Evolutionary conservation across 75 land plant genomes (phyloP), one percentile per base, ranked within the genome.

Genomic region (Sequoiadendron giganteum): DNA sequence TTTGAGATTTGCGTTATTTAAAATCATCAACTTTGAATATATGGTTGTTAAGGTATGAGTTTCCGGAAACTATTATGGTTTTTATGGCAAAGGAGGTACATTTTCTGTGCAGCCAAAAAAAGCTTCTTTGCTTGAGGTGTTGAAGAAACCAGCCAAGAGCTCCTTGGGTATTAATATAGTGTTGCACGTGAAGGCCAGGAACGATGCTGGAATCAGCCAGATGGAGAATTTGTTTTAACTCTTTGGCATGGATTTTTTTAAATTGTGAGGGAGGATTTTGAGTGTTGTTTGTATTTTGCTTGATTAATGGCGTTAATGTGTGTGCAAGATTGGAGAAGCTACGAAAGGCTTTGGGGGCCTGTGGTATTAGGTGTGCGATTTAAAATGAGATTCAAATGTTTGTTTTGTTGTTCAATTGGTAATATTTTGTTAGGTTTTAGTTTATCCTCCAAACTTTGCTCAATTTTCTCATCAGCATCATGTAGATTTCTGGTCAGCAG

Each of bases 41-140:
- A 2, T 98, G 99, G 99, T 73, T 98, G 89, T 91, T 98, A 48
- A 99, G 99, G 19, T 97, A 95, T 90, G 99, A 98, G 90, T 98
- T 98, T 55, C 99, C 99, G 0, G 99, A 98, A 86, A 98, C 99
- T 1, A 89, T 98, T 13, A 95, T 98, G 96, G 95, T 98, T 39
- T 97, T 98, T 88, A 91, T 89, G 88, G 89, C 89, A 48, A 96
- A 92, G 88, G 93, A 92, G 86, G 91, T 98, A 56, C 99, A 97
- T 89, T 89, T 98, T 76, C 80, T 98, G 45, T 97, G 99, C 87
- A 94, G 95, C 75, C 96, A 92, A 84, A 98, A 97, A 90, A 98
- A 97, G 99, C 95, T 7, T 86, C 87, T 10, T 68, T 97, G 49
- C 94, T 98, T 76, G 96, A 94, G 42, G 94, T 94, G 36, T 86